These are phyloP conservation scores for Protea cynaroides DNA, from an alignment of 164 flowering plant species.

Conservation along the genomic window DNA sequence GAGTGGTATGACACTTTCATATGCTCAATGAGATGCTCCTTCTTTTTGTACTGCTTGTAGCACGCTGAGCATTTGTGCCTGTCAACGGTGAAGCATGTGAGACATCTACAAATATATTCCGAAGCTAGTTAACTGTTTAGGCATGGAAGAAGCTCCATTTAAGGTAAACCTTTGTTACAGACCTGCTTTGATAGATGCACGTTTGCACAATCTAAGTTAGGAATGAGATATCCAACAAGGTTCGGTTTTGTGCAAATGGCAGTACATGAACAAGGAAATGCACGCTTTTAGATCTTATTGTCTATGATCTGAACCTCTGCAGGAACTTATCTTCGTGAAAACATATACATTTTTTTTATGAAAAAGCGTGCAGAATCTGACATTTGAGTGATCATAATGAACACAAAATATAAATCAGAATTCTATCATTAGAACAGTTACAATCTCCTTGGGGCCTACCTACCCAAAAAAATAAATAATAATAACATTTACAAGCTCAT, in stretches of 20 bases:
- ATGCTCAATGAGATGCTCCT: conserved; percentile 69
- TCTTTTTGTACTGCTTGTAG: conserved; percentile 66
- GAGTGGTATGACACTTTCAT: conserved; percentile 66
- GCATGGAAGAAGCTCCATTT: neutral
- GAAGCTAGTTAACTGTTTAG: neutral
- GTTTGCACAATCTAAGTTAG: neutral
- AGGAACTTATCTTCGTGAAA: too few species aligned
- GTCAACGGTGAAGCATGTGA: conserved; percentile 13
- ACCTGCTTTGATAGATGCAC: neutral
- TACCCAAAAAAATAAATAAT: too few species aligned
- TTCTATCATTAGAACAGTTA: too few species aligned
- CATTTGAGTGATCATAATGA: too few species aligned
- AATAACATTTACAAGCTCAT: too few species aligned
- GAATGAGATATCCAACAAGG: neutral
- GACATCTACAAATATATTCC: neutral
- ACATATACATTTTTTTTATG: too few species aligned
- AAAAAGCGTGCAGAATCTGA: too few species aligned
- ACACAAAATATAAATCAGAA: too few species aligned
- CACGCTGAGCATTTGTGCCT: conserved; percentile 77
- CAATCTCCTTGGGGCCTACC: too few species aligned
- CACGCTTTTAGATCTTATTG: neutral
- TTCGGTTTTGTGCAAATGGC: neutral
- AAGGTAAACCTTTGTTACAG: neutral
- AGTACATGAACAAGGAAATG: neutral
- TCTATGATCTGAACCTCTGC: too few species aligned